phyloP scores from a whole-genome alignment of 306 rosid species.

The Cucumis melo region DNA sequence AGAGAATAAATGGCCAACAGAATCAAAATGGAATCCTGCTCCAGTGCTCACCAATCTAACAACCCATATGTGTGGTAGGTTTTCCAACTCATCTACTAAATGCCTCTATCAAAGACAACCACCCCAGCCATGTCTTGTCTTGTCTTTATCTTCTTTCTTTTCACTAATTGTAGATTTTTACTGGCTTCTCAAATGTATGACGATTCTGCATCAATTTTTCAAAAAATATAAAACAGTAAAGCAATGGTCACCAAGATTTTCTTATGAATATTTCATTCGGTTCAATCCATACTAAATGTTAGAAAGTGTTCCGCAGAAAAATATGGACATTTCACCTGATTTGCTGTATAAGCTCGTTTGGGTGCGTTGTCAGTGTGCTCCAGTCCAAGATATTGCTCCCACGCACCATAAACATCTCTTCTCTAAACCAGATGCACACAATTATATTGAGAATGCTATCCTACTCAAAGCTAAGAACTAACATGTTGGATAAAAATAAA shows the following conservation, averaged over 20 bases:
- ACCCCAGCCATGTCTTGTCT: background rate
- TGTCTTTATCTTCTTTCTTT: conserved; percentile 1
- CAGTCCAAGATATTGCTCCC: conserved; percentile 95
- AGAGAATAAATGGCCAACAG: conserved; percentile 50
- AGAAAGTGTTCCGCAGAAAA: background rate
- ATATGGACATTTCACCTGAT: conserved; percentile 35
- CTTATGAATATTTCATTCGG: background rate
- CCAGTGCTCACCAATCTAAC: conserved; percentile 26
- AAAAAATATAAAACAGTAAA: background rate
- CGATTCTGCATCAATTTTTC: conserved; percentile 56
- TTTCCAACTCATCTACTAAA: conserved; percentile 27
- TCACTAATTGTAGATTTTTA: conserved; percentile 75
- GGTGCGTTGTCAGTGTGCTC: conserved; percentile 87
- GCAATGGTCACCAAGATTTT: background rate
- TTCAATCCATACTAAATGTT: background rate
- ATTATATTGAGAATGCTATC: conserved; percentile 4
- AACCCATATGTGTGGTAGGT: conserved; percentile 15
- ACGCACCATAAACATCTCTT: conserved; percentile 87
- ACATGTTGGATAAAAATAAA: background rate
- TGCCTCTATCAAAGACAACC: conserved; percentile 1
- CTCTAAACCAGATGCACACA: conserved; percentile 32
- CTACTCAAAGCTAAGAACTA: background rate
- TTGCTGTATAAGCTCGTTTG: conserved; percentile 62
- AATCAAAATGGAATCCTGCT: conserved; percentile 38
- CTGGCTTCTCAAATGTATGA: conserved; percentile 80